phyloP scores from a whole-genome alignment of 108 stramenopile species.

The Nannochloropsis oceanica region DNA sequence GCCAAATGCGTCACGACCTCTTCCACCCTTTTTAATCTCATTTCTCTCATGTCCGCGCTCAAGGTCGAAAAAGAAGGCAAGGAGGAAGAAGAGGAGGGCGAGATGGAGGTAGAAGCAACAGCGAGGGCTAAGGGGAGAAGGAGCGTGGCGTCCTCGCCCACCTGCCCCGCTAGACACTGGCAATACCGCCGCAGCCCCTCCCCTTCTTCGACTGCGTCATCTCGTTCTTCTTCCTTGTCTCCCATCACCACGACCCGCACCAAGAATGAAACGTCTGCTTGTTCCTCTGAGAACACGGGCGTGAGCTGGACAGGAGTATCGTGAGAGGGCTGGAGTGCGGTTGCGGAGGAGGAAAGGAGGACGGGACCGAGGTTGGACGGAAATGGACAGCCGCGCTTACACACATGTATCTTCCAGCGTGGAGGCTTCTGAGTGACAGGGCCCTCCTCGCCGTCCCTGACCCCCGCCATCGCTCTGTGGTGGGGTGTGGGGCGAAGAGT shows the following conservation, averaged over 20 bases:
- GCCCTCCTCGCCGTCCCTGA: no score
- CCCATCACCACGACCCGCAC: background rate
- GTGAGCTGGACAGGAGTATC: background rate
- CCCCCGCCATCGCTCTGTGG: no score
- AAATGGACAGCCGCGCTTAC: background rate
- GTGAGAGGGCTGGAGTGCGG: background rate
- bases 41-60: no score
- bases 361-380: background rate
- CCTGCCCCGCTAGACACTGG: background rate
- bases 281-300: background rate
- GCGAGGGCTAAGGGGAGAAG: background rate
- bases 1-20: no score
- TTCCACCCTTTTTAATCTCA: no score
- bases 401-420: background rate
- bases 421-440: no score
- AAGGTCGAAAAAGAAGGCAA: no score
- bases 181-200: background rate
- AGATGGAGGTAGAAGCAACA: background rate
- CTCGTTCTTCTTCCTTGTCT: background rate
- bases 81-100: background rate
- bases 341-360: background rate
- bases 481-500: no score
- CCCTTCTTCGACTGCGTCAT: background rate
- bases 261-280: background rate
- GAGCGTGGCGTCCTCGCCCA: background rate